These are phyloP conservation scores for Bolboschoenus planiculmis DNA, from an alignment of 176 grass and related monocot species.

Conservation along the genomic window DNA sequence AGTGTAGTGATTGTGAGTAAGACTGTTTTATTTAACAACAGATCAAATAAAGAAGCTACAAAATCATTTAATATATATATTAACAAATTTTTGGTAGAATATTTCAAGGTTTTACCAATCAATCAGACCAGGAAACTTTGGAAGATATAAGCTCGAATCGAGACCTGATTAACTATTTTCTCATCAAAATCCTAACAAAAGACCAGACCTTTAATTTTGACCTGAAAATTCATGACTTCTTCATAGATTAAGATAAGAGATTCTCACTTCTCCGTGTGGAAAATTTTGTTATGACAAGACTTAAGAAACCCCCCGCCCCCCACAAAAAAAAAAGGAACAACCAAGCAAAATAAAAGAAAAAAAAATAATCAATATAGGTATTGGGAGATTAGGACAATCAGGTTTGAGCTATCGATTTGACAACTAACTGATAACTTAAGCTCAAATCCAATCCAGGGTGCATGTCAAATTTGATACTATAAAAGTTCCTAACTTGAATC, in stretches of 20 bases:
- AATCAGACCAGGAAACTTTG: neutral
- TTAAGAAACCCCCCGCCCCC: neutral
- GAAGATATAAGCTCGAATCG: neutral
- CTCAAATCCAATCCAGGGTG: constrained; percentile 8
- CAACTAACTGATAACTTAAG: neutral
- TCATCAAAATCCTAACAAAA: neutral
- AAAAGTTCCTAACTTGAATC: neutral
- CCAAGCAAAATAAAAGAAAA: neutral
- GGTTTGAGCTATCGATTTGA: constrained; percentile 13
- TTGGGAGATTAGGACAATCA: neutral
- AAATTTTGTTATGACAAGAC: neutral
- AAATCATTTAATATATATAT: constrained; percentile 13
- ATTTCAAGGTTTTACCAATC: neutral
- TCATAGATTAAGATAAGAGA: neutral
- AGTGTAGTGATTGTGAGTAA: neutral
- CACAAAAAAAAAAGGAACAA: neutral
- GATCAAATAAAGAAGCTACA: neutral
- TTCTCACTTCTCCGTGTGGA: neutral
- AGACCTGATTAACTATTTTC: neutral
- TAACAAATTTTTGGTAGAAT: neutral
- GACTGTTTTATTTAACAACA: neutral
- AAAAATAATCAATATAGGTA: neutral
- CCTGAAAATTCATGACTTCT: neutral
- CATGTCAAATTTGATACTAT: constrained; percentile 14
- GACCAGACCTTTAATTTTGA: neutral